Percentiles rank a stretch among this genome's conserved stretches.
Conservation (phyloP, 305 asterid species). For the Coffea humblotiana region DNA sequence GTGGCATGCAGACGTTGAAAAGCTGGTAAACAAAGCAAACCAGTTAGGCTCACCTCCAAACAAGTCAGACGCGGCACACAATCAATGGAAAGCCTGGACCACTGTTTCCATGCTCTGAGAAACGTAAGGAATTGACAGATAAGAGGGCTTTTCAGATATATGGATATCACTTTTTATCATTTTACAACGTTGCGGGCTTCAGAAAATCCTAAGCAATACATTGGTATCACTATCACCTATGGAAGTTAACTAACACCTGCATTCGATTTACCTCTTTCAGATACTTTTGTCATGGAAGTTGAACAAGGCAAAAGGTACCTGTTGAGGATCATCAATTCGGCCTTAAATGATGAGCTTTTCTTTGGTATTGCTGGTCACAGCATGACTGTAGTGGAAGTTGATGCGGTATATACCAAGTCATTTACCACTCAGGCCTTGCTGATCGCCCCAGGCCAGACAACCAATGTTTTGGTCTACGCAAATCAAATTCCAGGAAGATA, state of each 20-base stretch:
- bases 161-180: conserved; percentile 33
- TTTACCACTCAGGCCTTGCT: conserved; percentile 52
- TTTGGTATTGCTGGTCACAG: conserved; percentile 57
- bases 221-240: not conserved
- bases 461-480: conserved; percentile 55
- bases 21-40: conserved; percentile 48
- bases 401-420: conserved; percentile 68
- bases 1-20: conserved; percentile 61
- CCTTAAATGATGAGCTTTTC: conserved; percentile 60
- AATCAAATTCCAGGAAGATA: conserved; percentile 42
- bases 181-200: not conserved
- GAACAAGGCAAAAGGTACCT: conserved; percentile 61
- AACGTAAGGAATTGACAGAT: conserved; percentile 27
- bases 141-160: not conserved
- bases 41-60: conserved; percentile 53
- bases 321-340: conserved; percentile 59
- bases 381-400: conserved; percentile 62
- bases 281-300: conserved; percentile 54
- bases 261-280: conserved; percentile 16
- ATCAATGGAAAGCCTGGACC: conserved; percentile 68
- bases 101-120: conserved; percentile 54
- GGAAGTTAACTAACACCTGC: not conserved
- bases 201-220: too few species aligned
- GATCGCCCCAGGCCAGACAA: conserved; percentile 70
- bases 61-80: conserved; percentile 53